Conservation (phyloP, 2,329 filamentous ascomycete genomes). For the Knoxdaviesia proteae region DNA sequence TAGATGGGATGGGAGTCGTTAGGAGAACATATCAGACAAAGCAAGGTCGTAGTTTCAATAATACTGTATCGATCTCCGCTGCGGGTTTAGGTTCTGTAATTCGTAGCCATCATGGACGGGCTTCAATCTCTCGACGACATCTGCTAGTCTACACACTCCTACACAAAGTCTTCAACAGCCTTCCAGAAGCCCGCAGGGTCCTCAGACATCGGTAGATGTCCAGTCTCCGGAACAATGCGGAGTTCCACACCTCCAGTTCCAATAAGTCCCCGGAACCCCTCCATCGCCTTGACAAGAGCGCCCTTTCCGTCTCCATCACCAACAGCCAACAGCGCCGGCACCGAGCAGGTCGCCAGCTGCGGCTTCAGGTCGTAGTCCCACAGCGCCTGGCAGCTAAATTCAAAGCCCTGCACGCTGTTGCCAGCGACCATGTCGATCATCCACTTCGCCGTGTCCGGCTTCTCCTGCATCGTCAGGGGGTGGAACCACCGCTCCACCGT, state of each 20-base stretch:
- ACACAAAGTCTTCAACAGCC: conserved; percentile 38
- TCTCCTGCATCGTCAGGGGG: conserved; percentile 21
- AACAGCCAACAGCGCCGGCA: conserved; percentile 47
- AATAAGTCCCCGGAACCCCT: conserved; percentile 41
- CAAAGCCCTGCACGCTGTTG: conserved; percentile 53
- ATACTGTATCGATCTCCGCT: too few relatives aligned
- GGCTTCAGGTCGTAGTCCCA: conserved; percentile 49
- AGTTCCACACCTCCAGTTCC: conserved; percentile 35
- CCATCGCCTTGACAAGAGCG: conserved; percentile 61
- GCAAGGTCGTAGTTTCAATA: too few relatives aligned
- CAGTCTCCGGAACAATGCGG: conserved; percentile 45
- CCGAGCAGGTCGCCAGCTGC: conserved; percentile 28
- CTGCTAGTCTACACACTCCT: conserved; percentile 1
- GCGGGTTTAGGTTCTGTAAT: too few relatives aligned
- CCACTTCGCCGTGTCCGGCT: conserved; percentile 23
- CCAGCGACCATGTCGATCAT: conserved; percentile 48
- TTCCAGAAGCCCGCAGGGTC: conserved; percentile 46
- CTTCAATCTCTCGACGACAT: not conserved
- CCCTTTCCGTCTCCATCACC: conserved; percentile 51
- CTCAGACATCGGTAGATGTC: conserved; percentile 74
- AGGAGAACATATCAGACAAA: too few relatives aligned
- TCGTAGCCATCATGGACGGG: not conserved
- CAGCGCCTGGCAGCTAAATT: conserved; percentile 44
- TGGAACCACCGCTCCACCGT: conserved; percentile 72
- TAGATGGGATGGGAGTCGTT: too few relatives aligned